Conservation (phyloP, 2,329 filamentous ascomycete species). For the Monosporascus sp. region DNA sequence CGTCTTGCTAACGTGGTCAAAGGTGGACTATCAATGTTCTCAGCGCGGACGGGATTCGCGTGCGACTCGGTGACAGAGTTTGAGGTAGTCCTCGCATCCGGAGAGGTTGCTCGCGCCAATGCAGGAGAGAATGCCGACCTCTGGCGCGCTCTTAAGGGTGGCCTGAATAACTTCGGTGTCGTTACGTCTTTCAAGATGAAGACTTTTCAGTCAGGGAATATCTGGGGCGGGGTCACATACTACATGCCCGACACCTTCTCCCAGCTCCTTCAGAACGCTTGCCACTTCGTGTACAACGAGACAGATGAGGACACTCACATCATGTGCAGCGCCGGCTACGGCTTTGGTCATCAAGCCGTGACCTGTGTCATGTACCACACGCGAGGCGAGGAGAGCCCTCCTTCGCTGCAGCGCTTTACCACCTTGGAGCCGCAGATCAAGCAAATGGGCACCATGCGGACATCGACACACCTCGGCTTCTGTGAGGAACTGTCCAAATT, state of each 20-base stretch:
- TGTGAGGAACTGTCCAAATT: constrained; percentile 9
- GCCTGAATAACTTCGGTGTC: constrained; percentile 15
- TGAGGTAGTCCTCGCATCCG: constrained; percentile 9
- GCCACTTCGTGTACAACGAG: constrained; percentile 12
- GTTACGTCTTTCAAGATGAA: constrained; percentile 11
- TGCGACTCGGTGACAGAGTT: constrained; percentile 16
- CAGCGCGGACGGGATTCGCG: constrained; percentile 8
- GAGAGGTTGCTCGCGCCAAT: constrained; percentile 8
- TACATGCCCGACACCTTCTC: constrained; percentile 11
- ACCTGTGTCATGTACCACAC: constrained; percentile 16
- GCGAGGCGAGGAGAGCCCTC: constrained; percentile 9
- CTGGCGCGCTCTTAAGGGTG: constrained; percentile 12
- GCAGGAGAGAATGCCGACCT: constrained; percentile 11
- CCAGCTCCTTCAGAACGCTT: constrained; percentile 7
- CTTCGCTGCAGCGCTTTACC: constrained; percentile 12
- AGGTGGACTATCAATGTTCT: constrained; percentile 8
- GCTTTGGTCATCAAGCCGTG: constrained; percentile 10
- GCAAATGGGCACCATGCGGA: constrained; percentile 10
- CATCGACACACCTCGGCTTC: constrained; percentile 10
- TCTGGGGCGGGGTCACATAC: constrained; percentile 13
- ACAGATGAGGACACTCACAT: constrained; percentile 10
- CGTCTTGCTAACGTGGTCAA: not conserved
- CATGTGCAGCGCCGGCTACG: constrained; percentile 11
- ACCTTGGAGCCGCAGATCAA: constrained; percentile 12
- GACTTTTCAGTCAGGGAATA: constrained; percentile 4